Percentiles rank a stretch among this genome's conserved stretches.
These are phyloP conservation scores for Penicillium griseofulvum DNA, from an alignment of 2,329 filamentous ascomycete species.

Conservation along the genomic window DNA sequence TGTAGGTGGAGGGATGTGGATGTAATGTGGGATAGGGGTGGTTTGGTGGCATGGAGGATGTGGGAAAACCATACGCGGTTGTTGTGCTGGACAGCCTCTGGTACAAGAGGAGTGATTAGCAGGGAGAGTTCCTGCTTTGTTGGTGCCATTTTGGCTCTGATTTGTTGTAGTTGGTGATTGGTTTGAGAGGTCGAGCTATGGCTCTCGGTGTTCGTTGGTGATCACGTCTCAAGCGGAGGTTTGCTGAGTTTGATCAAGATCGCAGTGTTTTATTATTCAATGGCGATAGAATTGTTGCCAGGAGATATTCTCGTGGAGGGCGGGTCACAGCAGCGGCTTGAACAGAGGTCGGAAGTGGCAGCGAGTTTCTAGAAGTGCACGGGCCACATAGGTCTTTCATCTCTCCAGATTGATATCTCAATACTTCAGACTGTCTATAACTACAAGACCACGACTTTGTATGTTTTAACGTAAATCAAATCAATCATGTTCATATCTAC, in stretches of 20 bases:
- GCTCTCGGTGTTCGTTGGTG: background rate
- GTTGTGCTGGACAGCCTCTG: slow-evolving; percentile 47
- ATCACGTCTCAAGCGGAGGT: background rate
- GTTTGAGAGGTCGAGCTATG: background rate
- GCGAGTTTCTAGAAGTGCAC: slow-evolving; percentile 20
- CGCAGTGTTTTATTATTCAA: background rate
- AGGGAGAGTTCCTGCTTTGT: slow-evolving; percentile 49
- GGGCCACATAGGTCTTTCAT: slow-evolving; percentile 12
- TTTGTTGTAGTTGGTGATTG: background rate
- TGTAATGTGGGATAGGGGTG: background rate
- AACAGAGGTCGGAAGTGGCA: slow-evolving; percentile 12
- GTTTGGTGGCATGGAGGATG: background rate
- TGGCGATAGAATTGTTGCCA: background rate
- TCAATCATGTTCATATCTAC: slow-evolving; percentile 27
- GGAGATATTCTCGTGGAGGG: background rate
- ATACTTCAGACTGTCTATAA: background rate
- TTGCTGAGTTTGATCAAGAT: background rate
- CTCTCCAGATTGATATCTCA: background rate
- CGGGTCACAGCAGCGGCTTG: background rate
- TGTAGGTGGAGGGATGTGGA: background rate
- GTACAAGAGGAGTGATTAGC: slow-evolving; percentile 48
- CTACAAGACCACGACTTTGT: background rate
- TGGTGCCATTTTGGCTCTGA: slow-evolving; percentile 37
- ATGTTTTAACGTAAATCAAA: slow-evolving; percentile 6
- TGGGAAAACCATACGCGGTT: slow-evolving; percentile 34